Percentiles rank a stretch among this genome's conserved stretches.
phyloP scores from a whole-genome alignment of 225 moss, liverwort and hornwort species.

The Physcomitrium patens region DNA sequence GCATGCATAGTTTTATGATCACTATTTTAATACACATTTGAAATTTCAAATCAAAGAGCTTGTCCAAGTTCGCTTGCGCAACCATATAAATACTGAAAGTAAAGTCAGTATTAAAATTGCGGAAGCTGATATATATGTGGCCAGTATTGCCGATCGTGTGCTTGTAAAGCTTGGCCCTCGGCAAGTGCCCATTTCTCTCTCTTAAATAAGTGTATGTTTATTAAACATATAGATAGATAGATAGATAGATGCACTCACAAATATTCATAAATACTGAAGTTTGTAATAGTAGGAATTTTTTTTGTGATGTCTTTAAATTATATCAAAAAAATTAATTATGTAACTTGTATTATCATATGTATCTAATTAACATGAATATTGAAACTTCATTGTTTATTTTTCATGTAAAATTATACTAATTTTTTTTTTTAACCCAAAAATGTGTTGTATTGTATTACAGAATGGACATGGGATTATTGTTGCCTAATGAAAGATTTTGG shows the following conservation, averaged over 20 bases:
- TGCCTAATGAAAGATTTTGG: constrained; percentile 59
- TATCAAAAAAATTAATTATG: no score
- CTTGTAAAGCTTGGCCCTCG: constrained; percentile 46
- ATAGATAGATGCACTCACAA: no score
- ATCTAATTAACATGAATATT: no score
- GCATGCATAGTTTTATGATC: constrained; percentile 44
- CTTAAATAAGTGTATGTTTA: not conserved
- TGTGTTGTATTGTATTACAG: constrained; percentile 37
- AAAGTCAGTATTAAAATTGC: constrained; percentile 41
- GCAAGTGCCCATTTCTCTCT: not conserved
- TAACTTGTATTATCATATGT: no score
- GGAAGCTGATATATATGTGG: constrained; percentile 49
- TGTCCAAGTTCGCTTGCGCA: constrained; percentile 41
- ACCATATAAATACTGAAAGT: constrained; percentile 39
- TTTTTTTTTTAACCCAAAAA: no score
- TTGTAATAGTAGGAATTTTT: no score
- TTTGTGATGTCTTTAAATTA: no score
- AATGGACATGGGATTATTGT: constrained; percentile 70
- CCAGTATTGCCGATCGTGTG: constrained; percentile 31
- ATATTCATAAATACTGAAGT: no score
- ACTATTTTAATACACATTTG: constrained; percentile 46
- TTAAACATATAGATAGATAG: not conserved
- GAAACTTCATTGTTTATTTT: no score
- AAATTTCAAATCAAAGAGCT: constrained; percentile 42
- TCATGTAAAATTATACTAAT: no score